phyloP scores from a whole-genome alignment of 345 rosid genomes.

The Eucalyptus tenuipes region DNA sequence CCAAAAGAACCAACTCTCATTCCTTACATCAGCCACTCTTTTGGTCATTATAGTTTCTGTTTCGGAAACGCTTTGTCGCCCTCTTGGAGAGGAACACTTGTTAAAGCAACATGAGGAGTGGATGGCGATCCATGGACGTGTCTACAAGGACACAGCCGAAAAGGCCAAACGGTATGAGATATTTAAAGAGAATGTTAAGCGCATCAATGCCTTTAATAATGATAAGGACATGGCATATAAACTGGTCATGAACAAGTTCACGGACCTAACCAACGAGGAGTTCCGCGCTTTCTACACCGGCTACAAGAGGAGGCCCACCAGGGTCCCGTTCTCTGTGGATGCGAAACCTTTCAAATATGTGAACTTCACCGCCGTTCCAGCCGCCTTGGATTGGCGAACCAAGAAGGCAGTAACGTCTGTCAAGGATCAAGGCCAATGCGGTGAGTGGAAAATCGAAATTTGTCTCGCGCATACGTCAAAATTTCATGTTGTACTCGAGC shows the following conservation, averaged over 20 bases:
- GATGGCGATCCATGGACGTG: slow-evolving; percentile 9
- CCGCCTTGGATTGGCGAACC: slow-evolving; percentile 23
- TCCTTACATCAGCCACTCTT: neutral
- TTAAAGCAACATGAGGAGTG: slow-evolving; percentile 17
- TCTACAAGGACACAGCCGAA: neutral
- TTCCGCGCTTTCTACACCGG: slow-evolving; percentile 11
- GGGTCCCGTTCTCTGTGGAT: neutral
- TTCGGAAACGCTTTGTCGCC: neutral
- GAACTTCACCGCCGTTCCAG: slow-evolving; percentile 5
- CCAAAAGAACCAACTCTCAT: neutral
- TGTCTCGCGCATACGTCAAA: neutral
- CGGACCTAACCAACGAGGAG: slow-evolving; percentile 21
- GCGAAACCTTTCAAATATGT: neutral
- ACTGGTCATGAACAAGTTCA: slow-evolving; percentile 12
- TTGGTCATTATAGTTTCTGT: neutral
- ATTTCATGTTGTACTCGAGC: neutral
- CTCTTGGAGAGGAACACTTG: slow-evolving; percentile 12
- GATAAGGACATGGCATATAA: slow-evolving; percentile 2
- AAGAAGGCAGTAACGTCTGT: slow-evolving; percentile 26
- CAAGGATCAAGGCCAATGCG: slow-evolving; percentile 33
- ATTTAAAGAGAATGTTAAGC: slow-evolving; percentile 5
- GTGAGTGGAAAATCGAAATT: slow-evolving; percentile 4
- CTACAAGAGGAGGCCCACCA: neutral
- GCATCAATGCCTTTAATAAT: slow-evolving; percentile 3
- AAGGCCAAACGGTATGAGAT: neutral